Conservation (phyloP, 495 filamentous ascomycete species). For the Parmelia sp. region DNA sequence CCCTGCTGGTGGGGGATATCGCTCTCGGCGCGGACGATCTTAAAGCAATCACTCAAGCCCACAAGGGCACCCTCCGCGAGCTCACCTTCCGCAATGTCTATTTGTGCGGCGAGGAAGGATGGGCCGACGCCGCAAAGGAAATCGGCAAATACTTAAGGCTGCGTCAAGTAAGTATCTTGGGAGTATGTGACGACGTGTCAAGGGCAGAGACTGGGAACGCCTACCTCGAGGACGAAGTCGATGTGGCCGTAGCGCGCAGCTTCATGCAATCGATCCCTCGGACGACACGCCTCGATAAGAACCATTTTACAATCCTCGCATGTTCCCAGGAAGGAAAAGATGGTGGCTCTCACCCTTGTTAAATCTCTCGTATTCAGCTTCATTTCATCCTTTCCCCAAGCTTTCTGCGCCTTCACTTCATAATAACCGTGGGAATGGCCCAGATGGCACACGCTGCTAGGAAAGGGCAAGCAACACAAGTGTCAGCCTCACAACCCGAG, state of each 20-base stretch:
- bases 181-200: not conserved
- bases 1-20: not conserved
- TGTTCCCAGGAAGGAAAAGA: not conserved
- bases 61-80: not conserved
- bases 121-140: not conserved
- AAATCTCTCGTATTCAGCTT: not conserved
- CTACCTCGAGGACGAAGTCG: not conserved
- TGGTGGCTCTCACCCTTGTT: not conserved
- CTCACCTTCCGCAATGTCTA: not conserved
- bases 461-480: no score
- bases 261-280: not conserved
- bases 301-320: not conserved
- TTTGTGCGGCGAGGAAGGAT: not conserved
- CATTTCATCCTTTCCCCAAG: not conserved
- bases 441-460: not conserved
- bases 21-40: not conserved
- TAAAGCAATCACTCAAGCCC: not conserved
- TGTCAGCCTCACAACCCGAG: no score
- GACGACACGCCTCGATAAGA: not conserved
- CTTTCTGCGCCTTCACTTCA: not conserved
- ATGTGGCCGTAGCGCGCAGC: not conserved
- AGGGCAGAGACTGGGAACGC: not conserved
- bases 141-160: not conserved
- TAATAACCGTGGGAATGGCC: no score
- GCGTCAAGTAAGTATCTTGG: not conserved